Base-by-base conservation (phyloP, 2,329 filamentous ascomycete genomes). In the Cercospora sp. region DNA sequence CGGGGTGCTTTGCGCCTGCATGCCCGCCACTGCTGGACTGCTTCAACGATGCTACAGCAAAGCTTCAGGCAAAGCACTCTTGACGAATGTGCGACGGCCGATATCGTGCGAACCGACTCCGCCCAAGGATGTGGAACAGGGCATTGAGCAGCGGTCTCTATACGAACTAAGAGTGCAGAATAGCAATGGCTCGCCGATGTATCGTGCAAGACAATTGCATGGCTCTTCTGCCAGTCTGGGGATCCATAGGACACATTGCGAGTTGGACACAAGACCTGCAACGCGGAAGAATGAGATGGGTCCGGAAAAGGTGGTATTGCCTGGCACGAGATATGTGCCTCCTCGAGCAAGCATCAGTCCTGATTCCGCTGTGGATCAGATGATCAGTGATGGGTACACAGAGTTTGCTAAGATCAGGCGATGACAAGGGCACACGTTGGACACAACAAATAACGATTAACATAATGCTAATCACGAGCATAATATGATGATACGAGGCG, bases 1-100 rank as follows among this genome's bases (percentile, higher is more conserved):
- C 13, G 72, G 69, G 8, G 69, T 73, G 18, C 64, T 73, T 28
- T 74, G 72, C 64, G 71, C 72, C 12, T 74, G 73, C 66, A 72
- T 74, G 55, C 73, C 73, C 0, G 69, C 67, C 5, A 67, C 73
- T 12, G 69, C 72, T 20, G 71, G 71, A 16, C 67, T 73, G 2
- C 45, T 73, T 7, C 69, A 72, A 30, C 63, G 70, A 31, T 28
- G 59, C 2, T 70, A 69, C 40, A 68, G 63, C 18, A 58, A 66
- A 18, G 36, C 61, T 12, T 69, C 69, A 5, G 69, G 69, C 31
- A 64, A 63, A 18, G 33, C 66, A 12, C 67, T 71, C 65, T 66
- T 51, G 10, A 71, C 59, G 3, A 68, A 65, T 30, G 67, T 64
- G 40, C 61, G 45, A 18, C 42, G 61, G 23, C 45, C 61, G 8